Percentiles rank a stretch among this genome's conserved stretches.
phyloP scores from a whole-genome alignment of 192 early-diverging fungal genomes.

The Mortierella antarctica region DNA sequence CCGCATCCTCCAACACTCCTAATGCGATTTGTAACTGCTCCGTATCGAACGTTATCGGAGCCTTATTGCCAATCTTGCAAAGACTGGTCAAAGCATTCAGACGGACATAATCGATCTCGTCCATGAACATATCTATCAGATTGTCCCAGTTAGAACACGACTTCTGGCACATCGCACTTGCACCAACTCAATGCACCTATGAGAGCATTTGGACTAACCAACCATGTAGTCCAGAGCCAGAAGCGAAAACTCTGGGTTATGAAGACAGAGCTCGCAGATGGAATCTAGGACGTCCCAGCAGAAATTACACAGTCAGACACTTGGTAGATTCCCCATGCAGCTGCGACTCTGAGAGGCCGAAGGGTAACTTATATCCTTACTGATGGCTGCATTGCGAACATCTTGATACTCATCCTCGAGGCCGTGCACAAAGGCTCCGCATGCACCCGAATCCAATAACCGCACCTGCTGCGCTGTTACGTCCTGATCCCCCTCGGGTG shows the following conservation, averaged over 20 bases:
- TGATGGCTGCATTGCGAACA: slow-evolving; percentile 87
- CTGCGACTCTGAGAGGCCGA: too few relatives aligned
- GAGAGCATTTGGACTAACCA: slow-evolving; percentile 52
- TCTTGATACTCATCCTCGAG: slow-evolving; percentile 95
- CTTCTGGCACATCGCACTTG: too few relatives aligned
- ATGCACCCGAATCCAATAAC: slow-evolving; percentile 83
- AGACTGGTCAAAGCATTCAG: slow-evolving; percentile 84
- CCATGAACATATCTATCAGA: slow-evolving; percentile 93
- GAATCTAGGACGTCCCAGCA: slow-evolving; percentile 64
- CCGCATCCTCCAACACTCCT: slow-evolving; percentile 84
- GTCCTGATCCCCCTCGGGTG: slow-evolving; percentile 74
- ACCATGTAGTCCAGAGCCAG: slow-evolving; percentile 86
- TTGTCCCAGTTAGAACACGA: too few relatives aligned
- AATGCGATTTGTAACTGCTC: slow-evolving; percentile 81
- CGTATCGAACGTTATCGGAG: slow-evolving; percentile 68
- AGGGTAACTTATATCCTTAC: slow-evolving; percentile 52
- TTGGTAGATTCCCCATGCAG: too few relatives aligned
- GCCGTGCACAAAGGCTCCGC: slow-evolving; percentile 95
- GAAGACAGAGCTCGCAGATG: slow-evolving; percentile 79
- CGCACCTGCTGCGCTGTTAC: slow-evolving; percentile 74
- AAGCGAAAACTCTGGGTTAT: slow-evolving; percentile 74
- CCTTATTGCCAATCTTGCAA: slow-evolving; percentile 70
- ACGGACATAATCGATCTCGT: slow-evolving; percentile 89
- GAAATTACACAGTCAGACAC: not conserved
- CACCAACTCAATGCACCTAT: not conserved